Conservation (phyloP, 2,329 filamentous ascomycete genomes). For the Monosporascus sp. region DNA sequence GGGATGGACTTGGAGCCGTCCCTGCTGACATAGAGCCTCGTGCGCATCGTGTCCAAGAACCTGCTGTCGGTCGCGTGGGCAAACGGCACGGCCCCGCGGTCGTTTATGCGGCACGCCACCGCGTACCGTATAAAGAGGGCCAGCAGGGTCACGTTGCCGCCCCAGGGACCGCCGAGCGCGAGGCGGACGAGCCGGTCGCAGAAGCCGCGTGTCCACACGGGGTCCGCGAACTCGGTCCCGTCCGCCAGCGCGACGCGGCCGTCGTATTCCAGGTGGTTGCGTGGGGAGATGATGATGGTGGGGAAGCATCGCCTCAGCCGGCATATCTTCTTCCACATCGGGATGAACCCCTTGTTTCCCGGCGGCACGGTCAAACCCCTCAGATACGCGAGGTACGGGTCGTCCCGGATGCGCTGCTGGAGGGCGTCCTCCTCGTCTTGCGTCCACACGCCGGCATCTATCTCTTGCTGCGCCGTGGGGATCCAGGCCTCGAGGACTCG, state of each 20-base stretch:
- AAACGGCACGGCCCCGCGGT: constrained; percentile 1
- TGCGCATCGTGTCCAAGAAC: too few relatives aligned
- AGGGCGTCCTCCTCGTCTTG: too few relatives aligned
- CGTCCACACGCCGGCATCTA: too few relatives aligned
- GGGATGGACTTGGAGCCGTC: too few relatives aligned
- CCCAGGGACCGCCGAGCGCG: constrained; percentile 1
- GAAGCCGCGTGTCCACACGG: constrained; percentile 1
- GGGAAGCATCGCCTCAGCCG: background rate
- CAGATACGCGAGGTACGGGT: too few relatives aligned
- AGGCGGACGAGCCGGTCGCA: background rate
- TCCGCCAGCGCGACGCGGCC: background rate
- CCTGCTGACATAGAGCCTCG: too few relatives aligned
- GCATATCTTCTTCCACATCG: constrained; percentile 2
- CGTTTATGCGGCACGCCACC: constrained; percentile 2
- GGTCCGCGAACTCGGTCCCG: background rate
- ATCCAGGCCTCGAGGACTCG: too few relatives aligned
- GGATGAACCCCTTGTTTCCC: background rate
- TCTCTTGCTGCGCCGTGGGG: too few relatives aligned
- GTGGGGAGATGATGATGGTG: background rate
- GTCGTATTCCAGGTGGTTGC: background rate
- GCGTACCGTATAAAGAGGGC: constrained; percentile 2
- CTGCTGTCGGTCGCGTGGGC: too few relatives aligned
- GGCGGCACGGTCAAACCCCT: background rate
- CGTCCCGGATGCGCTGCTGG: too few relatives aligned
- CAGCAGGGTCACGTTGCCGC: background rate